These are phyloP conservation scores for Rhizophora apiculata DNA, from an alignment of 345 rosid species.

Conservation along the genomic window DNA sequence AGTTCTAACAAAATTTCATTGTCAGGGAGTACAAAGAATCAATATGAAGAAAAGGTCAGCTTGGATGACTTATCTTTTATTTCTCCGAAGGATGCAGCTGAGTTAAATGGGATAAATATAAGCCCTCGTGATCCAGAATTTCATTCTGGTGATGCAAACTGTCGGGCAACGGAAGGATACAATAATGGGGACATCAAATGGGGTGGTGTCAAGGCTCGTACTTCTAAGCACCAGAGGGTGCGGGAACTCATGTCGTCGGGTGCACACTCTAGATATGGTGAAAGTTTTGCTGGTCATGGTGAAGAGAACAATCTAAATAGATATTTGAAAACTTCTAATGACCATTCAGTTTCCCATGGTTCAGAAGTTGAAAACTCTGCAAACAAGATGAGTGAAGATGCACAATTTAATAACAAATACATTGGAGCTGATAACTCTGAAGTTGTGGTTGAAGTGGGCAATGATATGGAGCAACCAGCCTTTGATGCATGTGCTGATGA, in stretches of 20 bases:
- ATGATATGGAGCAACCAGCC: slow-evolving; percentile 26
- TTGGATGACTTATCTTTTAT: slow-evolving; percentile 48
- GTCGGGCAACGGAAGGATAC: slow-evolving; percentile 27
- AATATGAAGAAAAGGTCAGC: slow-evolving; percentile 28
- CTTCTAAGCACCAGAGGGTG: slow-evolving; percentile 60
- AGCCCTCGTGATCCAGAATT: slow-evolving; percentile 28
- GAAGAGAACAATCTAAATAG: slow-evolving; percentile 33
- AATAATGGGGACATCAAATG: slow-evolving; percentile 62
- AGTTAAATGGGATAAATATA: slow-evolving; percentile 28
- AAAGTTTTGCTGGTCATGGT: slow-evolving; percentile 20
- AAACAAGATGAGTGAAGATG: slow-evolving; percentile 22
- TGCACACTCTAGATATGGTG: slow-evolving; percentile 28
- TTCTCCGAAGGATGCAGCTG: slow-evolving; percentile 26
- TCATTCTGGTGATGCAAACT: slow-evolving; percentile 36
- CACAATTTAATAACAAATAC: slow-evolving; percentile 18
- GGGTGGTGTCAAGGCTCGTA: slow-evolving; percentile 85
- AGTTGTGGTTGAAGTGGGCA: slow-evolving; percentile 32
- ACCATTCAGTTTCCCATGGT: slow-evolving; percentile 22
- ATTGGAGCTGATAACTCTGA: slow-evolving; percentile 21
- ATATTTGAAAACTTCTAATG: slow-evolving; percentile 29
- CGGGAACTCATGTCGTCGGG: slow-evolving; percentile 44
- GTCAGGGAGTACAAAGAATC: slow-evolving; percentile 26
- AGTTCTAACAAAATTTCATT: slow-evolving; percentile 45
- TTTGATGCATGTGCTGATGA: slow-evolving; percentile 26
- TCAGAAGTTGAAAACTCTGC: slow-evolving; percentile 17